Evolutionary conservation across 176 grass and related monocot species (phyloP).

Genomic region (Chloris gayana): DNA sequence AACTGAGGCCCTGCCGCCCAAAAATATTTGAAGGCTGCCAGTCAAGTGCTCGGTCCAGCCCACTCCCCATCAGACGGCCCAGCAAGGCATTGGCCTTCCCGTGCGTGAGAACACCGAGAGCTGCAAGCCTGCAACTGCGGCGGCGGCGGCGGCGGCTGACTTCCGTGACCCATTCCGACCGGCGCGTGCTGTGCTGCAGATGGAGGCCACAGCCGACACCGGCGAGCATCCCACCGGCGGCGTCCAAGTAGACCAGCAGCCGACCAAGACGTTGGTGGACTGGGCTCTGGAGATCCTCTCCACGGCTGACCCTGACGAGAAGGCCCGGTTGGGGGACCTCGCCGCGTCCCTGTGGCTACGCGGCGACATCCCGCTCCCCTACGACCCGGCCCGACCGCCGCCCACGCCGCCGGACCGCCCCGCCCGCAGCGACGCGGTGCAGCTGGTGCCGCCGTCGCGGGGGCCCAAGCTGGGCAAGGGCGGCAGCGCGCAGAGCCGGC

Average conservation of each 20-base stretch:
- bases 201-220: constrained; percentile 2
- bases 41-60: neutral
- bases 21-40: neutral
- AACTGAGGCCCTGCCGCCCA: too few relatives aligned
- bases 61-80: neutral
- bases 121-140: too few relatives aligned
- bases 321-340: constrained; percentile 70
- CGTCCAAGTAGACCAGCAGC: neutral
- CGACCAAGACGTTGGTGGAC: constrained; percentile 71
- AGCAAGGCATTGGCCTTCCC: neutral
- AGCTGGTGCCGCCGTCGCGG: constrained; percentile 64
- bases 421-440: constrained; percentile 63
- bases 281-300: constrained; percentile 72
- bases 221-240: too few relatives aligned
- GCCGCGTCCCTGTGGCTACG: constrained; percentile 58
- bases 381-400: constrained; percentile 34
- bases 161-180: neutral
- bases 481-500: constrained; percentile 77
- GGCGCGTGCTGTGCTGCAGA: neutral
- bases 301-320: constrained; percentile 69
- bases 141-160: constrained; percentile 6
- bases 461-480: constrained; percentile 83
- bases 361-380: constrained; percentile 59
- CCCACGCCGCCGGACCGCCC: constrained; percentile 56
- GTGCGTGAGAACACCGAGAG: neutral